phyloP scores from a whole-genome alignment of 2,329 filamentous ascomycete genomes.

The Cladosporium sp. region DNA sequence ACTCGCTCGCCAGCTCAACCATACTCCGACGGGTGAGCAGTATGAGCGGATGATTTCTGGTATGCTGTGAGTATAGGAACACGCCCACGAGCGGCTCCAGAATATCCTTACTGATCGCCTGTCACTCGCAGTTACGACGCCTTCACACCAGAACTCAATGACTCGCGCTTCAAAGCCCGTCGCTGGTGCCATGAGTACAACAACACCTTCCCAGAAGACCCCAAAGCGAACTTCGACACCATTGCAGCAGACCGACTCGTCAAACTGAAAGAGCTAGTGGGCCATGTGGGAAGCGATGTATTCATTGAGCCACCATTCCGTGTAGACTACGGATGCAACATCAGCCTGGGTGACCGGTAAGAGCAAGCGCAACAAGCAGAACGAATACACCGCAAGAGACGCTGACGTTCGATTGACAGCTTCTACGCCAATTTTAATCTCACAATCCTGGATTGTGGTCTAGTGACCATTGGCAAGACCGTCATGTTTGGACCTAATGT shows the following conservation, averaged over 20 bases:
- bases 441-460: conserved; percentile 49
- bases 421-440: conserved; percentile 62
- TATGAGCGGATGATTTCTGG: conserved; percentile 64
- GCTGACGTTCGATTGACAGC: conserved; percentile 29
- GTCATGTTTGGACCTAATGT: conserved; percentile 53
- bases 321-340: conserved; percentile 64
- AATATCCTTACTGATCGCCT: not conserved
- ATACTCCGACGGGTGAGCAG: conserved; percentile 56
- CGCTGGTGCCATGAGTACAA: conserved; percentile 57
- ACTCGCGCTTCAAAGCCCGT: conserved; percentile 52
- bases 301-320: conserved; percentile 53
- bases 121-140: conserved; percentile 37
- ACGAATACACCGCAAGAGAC: not conserved
- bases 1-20: conserved; percentile 45
- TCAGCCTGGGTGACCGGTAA: conserved; percentile 48
- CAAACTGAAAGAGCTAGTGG: conserved; percentile 9
- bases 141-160: conserved; percentile 45
- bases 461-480: conserved; percentile 50
- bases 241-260: not conserved
- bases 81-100: conserved; percentile 23
- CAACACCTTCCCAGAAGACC: conserved; percentile 44
- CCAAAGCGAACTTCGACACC: conserved; percentile 12
- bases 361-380: not conserved
- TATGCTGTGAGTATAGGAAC: conserved; percentile 38
- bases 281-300: conserved; percentile 6